Conservation (phyloP, 2,329 filamentous ascomycete genomes). For the Diplocarpon rosae region DNA sequence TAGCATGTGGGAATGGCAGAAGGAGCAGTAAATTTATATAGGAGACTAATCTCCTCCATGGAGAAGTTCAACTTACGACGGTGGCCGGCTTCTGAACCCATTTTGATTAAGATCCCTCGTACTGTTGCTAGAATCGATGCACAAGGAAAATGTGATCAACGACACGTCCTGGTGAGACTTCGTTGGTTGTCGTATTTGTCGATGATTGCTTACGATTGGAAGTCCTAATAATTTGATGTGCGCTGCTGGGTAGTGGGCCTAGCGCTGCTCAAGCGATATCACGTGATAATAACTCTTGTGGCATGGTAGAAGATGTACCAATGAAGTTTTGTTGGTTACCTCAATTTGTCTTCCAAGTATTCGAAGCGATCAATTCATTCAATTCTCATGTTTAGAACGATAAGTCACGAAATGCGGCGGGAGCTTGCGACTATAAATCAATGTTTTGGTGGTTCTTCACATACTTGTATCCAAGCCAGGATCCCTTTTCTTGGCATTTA, state of each 20-base stretch:
- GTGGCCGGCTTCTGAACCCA: conserved; percentile 82
- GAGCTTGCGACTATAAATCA: too few species aligned
- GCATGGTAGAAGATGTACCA: too few species aligned
- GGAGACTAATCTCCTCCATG: background rate
- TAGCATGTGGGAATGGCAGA: conserved; percentile 8
- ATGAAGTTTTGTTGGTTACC: too few species aligned
- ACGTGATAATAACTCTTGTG: background rate
- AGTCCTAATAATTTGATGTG: conserved; percentile 11
- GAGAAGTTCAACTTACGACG: conserved; percentile 56
- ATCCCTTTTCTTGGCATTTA: too few species aligned
- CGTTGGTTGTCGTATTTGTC: conserved; percentile 26
- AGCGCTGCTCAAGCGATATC: background rate
- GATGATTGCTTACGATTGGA: conserved; percentile 2
- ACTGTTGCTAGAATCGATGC: conserved; percentile 33
- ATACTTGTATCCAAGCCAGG: too few species aligned
- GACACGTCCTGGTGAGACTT: conserved; percentile 26
- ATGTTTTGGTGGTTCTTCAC: too few species aligned
- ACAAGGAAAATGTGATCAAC: conserved; percentile 17
- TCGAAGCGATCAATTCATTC: too few species aligned
- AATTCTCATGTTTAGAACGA: too few species aligned
- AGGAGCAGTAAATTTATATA: conserved; percentile 8
- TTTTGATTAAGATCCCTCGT: conserved; percentile 51
- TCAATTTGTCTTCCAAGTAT: too few species aligned
- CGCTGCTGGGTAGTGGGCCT: conserved; percentile 3
- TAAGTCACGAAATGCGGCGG: too few species aligned